Conservation (phyloP, 2,329 filamentous ascomycete species). For the Fusarium papillatum region DNA sequence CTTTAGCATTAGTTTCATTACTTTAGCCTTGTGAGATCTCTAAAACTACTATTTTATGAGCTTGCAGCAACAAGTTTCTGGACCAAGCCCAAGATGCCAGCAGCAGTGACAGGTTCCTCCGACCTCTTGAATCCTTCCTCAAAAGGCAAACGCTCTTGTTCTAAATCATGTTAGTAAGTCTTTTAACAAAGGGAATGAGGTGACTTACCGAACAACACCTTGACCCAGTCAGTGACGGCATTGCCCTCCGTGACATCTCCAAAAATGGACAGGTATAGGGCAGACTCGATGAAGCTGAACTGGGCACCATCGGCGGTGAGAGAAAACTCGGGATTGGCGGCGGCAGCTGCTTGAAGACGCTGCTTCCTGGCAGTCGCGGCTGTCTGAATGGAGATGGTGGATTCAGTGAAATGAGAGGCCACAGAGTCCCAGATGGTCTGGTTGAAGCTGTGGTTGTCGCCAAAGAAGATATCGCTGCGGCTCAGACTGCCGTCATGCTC, state of each 20-base stretch:
- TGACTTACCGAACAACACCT: slow-evolving; percentile 36
- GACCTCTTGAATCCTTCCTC: slow-evolving; percentile 36
- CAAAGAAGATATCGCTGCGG: slow-evolving; percentile 36
- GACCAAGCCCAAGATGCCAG: slow-evolving; percentile 33
- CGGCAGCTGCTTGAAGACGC: slow-evolving; percentile 29
- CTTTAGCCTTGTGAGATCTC: too few relatives aligned
- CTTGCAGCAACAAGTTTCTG: slow-evolving; percentile 27
- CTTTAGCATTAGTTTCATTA: too few relatives aligned
- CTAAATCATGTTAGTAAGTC: slow-evolving; percentile 14
- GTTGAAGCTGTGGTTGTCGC: slow-evolving; percentile 41
- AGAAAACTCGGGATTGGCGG: slow-evolving; percentile 33
- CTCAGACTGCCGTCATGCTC: slow-evolving; percentile 42
- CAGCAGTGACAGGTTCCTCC: slow-evolving; percentile 25
- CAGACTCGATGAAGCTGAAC: slow-evolving; percentile 38
- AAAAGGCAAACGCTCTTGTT: slow-evolving; percentile 38
- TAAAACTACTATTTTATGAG: not conserved
- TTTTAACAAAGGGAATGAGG: accelerated
- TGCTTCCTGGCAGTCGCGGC: slow-evolving; percentile 37
- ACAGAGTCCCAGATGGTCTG: slow-evolving; percentile 36
- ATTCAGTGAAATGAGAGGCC: slow-evolving; percentile 32
- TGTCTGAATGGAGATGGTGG: slow-evolving; percentile 37
- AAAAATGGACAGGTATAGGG: slow-evolving; percentile 38
- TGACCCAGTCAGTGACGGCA: slow-evolving; percentile 39
- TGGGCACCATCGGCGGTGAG: slow-evolving; percentile 10
- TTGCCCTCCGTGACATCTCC: slow-evolving; percentile 30